Evolutionary conservation across 2,329 filamentous ascomycete genomes (phyloP).

Genomic region (Magnaporthiopsis poae): DNA sequence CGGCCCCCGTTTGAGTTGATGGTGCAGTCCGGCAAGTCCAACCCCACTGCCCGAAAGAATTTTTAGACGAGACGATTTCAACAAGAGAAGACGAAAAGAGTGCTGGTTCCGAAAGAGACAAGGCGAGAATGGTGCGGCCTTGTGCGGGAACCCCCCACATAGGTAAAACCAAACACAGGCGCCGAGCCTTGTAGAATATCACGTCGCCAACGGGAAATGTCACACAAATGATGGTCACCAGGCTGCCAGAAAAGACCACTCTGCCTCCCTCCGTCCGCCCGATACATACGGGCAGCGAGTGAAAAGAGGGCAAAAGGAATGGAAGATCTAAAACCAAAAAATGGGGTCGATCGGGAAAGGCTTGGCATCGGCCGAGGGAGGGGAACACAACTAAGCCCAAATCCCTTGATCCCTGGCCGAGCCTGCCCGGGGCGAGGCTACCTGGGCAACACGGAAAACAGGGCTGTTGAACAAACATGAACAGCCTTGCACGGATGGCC

Average conservation of each 20-base stretch:
- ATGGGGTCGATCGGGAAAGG: not conserved
- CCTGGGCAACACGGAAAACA: not conserved
- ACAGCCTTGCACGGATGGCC: not conserved
- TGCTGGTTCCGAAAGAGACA: not conserved
- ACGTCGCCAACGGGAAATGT: not conserved
- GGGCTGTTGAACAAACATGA: not conserved
- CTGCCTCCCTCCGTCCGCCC: not conserved
- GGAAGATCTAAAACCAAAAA: not conserved
- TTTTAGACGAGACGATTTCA: not conserved
- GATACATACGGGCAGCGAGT: not conserved
- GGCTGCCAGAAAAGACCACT: too few species aligned
- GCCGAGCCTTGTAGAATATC: not conserved
- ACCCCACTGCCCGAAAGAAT: too few species aligned
- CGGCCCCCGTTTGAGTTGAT: not conserved
- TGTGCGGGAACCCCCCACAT: not conserved
- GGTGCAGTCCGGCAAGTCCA: not conserved
- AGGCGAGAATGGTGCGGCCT: too few species aligned
- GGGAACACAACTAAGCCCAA: too few species aligned
- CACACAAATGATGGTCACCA: not conserved
- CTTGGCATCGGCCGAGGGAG: not conserved
- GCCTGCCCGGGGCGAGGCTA: not conserved
- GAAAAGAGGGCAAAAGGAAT: not conserved
- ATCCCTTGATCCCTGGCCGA: not conserved
- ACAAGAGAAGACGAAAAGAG: not conserved
- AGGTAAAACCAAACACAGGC: not conserved